A percentile compares a stretch with the other conserved stretches of the same genome.
Conservation (phyloP, 306 rosid genomes). For the Inga laurina region DNA sequence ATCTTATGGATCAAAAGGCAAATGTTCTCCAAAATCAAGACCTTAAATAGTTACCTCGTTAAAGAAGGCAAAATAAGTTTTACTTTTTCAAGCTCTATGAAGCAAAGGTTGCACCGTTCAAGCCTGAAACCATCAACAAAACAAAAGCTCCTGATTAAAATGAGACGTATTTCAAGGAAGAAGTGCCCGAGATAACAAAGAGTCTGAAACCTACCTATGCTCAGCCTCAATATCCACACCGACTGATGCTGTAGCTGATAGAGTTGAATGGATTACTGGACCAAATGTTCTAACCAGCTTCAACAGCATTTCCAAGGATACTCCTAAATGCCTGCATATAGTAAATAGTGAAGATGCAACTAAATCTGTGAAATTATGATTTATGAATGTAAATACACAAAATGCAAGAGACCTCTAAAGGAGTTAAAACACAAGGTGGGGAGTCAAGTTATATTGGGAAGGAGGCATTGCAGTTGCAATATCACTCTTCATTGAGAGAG, state of each 20-base stretch:
- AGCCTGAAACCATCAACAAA: slow-evolving; percentile 52
- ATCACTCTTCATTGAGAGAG: not conserved
- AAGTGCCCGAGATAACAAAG: slow-evolving; percentile 12
- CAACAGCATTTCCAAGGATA: slow-evolving; percentile 86
- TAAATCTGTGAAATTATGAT: not conserved
- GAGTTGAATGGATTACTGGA: slow-evolving; percentile 77
- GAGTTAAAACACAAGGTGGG: not conserved
- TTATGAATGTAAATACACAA: not conserved
- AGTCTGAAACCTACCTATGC: slow-evolving; percentile 57
- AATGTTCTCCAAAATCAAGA: not conserved
- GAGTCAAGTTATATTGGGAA: not conserved
- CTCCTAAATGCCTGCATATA: slow-evolving; percentile 63
- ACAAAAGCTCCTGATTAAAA: slow-evolving; percentile 11
- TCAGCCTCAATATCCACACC: slow-evolving; percentile 99
- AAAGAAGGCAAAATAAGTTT: slow-evolving; percentile 66
- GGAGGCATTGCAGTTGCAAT: no score
- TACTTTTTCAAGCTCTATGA: slow-evolving; percentile 89
- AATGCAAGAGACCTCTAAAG: not conserved
- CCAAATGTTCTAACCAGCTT: slow-evolving; percentile 88
- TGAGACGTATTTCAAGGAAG: slow-evolving; percentile 1
- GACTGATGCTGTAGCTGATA: slow-evolving; percentile 76
- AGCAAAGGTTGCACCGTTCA: slow-evolving; percentile 94
- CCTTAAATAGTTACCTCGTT: slow-evolving; percentile 52
- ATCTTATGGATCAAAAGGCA: not conserved
- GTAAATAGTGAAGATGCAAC: slow-evolving; percentile 34